Evolutionary conservation across 2,329 filamentous ascomycete genomes (phyloP).

Genomic region (Cladosporium halotolerans): DNA sequence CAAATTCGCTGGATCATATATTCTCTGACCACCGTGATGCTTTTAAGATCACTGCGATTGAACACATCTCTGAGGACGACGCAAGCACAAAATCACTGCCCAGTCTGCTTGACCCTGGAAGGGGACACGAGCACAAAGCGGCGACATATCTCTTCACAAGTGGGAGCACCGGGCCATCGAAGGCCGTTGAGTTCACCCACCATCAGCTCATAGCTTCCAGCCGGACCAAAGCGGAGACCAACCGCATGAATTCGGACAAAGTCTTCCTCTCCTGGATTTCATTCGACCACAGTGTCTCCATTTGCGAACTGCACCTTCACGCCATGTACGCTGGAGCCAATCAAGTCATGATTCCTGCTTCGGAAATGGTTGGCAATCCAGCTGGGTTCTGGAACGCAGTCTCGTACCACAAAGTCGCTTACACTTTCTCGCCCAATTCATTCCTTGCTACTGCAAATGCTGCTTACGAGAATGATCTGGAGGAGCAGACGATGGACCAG

Average conservation of each 20-base stretch:
- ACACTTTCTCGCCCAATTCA: conserved; percentile 44
- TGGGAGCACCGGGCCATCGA: conserved; percentile 19
- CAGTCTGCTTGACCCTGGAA: conserved; percentile 16
- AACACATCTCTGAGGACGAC: background rate
- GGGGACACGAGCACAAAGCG: conserved; percentile 17
- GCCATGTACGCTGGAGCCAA: conserved; percentile 37
- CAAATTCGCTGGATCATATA: background rate
- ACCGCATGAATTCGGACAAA: background rate
- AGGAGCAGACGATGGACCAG: conserved; percentile 3
- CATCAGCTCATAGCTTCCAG: conserved; percentile 18
- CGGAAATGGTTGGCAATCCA: conserved; percentile 38
- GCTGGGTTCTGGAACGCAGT: conserved; percentile 35
- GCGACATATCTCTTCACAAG: conserved; percentile 17
- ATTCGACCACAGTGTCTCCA: conserved; percentile 49
- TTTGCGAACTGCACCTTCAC: conserved; percentile 48
- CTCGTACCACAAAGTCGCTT: conserved; percentile 36
- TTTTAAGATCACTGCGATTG: background rate
- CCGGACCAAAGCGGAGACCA: conserved; percentile 3
- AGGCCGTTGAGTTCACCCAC: conserved; percentile 25
- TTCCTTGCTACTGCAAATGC: conserved; percentile 26
- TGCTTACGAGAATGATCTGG: conserved; percentile 3
- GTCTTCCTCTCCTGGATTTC: conserved; percentile 43
- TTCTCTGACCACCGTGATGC: background rate
- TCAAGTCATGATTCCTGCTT: conserved; percentile 43
- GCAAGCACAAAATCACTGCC: conserved; percentile 7